Evolutionary conservation across 2,329 filamentous ascomycete species (phyloP).

Genomic region (Fusarium buxicola): DNA sequence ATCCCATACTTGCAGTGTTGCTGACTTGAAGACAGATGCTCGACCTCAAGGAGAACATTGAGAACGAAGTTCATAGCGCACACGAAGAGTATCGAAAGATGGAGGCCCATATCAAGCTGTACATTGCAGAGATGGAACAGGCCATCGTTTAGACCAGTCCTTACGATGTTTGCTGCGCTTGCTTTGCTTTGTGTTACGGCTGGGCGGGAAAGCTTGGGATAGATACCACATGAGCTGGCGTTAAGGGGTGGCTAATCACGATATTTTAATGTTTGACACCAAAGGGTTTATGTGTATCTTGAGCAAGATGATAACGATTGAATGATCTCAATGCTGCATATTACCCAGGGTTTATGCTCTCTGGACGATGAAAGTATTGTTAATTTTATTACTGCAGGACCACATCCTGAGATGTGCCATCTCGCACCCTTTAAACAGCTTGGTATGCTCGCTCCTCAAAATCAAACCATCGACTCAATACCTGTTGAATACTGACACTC

Average conservation of each 20-base stretch:
- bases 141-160: constrained; percentile 62
- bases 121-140: constrained; percentile 99
- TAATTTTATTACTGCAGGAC: not conserved
- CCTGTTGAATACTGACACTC: constrained; percentile 66
- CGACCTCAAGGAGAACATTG: constrained; percentile 96
- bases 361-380: no score
- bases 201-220: constrained; percentile 35
- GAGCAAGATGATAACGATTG: constrained; percentile 14
- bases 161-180: constrained; percentile 4
- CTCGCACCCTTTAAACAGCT: not conserved
- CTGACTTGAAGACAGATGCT: constrained; percentile 77
- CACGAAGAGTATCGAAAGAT: constrained; percentile 97
- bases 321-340: constrained; percentile 8
- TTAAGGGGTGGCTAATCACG: constrained; percentile 45
- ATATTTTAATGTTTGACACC: constrained; percentile 27
- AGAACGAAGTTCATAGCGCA: constrained; percentile 89
- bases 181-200: constrained; percentile 26
- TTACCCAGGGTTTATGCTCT: not conserved
- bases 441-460: constrained; percentile 25
- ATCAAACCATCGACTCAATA: constrained; percentile 74
- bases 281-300: constrained; percentile 17
- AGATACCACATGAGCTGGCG: constrained; percentile 57
- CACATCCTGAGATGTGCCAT: not conserved
- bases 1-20: not conserved
- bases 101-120: constrained; percentile 95